phyloP scores from a whole-genome alignment of 441 rosid genomes.

The Erodium moschatum region DNA sequence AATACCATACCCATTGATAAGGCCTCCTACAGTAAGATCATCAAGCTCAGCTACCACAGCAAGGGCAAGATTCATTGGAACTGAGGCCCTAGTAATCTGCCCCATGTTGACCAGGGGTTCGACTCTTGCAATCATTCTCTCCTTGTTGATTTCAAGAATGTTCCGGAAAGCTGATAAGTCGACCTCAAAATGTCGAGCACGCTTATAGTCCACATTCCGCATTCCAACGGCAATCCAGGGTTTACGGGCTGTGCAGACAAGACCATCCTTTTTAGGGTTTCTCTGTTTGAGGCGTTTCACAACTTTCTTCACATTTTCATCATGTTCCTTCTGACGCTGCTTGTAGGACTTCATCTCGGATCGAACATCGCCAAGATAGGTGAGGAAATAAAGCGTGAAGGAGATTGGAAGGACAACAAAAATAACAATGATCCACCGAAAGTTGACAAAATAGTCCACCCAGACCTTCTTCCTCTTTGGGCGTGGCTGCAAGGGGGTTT shows the following conservation, averaged over 20 bases:
- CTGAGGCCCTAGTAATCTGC: slow-evolving; percentile 70
- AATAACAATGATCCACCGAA: slow-evolving; percentile 85
- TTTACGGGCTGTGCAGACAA: slow-evolving; percentile 95
- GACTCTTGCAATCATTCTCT: slow-evolving; percentile 77
- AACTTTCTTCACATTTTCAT: slow-evolving; percentile 71
- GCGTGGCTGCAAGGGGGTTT: slow-evolving; percentile 47
- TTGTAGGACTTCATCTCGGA: slow-evolving; percentile 75
- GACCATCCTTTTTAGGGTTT: slow-evolving; percentile 76
- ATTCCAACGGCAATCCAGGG: slow-evolving; percentile 99
- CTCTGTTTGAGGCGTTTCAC: slow-evolving; percentile 78
- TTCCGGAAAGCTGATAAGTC: slow-evolving; percentile 76
- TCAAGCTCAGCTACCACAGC: slow-evolving; percentile 99
- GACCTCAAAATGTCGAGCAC: slow-evolving; percentile 90
- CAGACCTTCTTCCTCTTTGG: slow-evolving; percentile 81
- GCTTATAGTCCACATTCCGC: slow-evolving; percentile 96
- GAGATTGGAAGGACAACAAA: slow-evolving; percentile 90
- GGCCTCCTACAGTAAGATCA: slow-evolving; percentile 97
- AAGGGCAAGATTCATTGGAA: slow-evolving; percentile 84
- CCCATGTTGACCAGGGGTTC: slow-evolving; percentile 99
- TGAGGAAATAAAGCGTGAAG: slow-evolving; percentile 59
- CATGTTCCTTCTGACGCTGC: slow-evolving; percentile 87
- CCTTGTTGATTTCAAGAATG: slow-evolving; percentile 70
- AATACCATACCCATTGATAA: slow-evolving; percentile 93
- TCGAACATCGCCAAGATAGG: slow-evolving; percentile 83
- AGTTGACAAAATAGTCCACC: slow-evolving; percentile 77